Conservation (phyloP, 768 basidiomycete species). For the Calocera cornea region DNA sequence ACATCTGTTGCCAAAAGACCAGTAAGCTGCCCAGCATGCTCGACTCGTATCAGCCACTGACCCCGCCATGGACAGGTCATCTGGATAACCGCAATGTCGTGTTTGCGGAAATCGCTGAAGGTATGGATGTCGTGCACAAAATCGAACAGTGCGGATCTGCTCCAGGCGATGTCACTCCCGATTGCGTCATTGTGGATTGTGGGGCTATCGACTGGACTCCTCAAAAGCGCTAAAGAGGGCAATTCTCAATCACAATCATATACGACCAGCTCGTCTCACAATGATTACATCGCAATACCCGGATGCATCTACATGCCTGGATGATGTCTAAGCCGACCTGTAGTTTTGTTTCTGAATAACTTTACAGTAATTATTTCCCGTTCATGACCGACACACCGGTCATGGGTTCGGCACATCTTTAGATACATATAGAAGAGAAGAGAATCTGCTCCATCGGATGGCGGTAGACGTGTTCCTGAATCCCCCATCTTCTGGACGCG, state of each 20-base stretch:
- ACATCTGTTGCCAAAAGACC: constrained; percentile 2
- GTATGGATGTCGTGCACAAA: constrained; percentile 48
- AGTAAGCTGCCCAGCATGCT: background rate
- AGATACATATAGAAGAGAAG: background rate
- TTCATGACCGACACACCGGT: background rate
- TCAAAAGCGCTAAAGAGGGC: background rate
- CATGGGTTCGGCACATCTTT: background rate
- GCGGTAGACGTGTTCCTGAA: background rate
- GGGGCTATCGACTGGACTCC: background rate
- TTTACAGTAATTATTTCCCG: no score
- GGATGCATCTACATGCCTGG: no score
- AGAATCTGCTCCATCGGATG: background rate
- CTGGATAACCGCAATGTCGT: constrained; percentile 40
- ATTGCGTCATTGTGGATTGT: background rate
- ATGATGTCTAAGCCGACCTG: no score
- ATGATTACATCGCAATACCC: background rate
- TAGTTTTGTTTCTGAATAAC: no score
- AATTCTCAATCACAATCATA: background rate
- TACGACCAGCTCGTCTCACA: background rate
- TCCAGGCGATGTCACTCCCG: background rate
- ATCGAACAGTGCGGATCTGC: constrained; percentile 31
- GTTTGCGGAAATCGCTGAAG: constrained; percentile 54
- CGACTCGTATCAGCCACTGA: background rate
- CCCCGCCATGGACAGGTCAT: background rate
- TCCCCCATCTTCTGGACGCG: background rate